phyloP scores from a whole-genome alignment of 192 early-diverging fungal species.

The Geranomyces michiganensis region DNA sequence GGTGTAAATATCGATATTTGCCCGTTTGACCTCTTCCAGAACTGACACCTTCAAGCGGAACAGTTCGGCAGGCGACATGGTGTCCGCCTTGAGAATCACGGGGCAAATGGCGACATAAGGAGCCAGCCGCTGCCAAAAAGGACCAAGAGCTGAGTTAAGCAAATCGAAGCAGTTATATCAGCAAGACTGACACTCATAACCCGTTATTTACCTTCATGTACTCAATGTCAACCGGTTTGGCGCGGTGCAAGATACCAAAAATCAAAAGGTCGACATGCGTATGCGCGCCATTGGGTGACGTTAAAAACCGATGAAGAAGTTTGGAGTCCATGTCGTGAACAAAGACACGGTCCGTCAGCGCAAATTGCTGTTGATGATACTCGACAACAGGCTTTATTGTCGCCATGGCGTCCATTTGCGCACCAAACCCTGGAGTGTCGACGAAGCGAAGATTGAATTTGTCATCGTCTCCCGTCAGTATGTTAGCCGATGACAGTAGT shows the following conservation, averaged over 20 bases:
- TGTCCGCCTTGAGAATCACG: constrained; percentile 69
- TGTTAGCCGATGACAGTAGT: constrained; percentile 23
- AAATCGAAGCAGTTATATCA: no score
- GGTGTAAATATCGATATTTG: constrained; percentile 61
- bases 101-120: constrained; percentile 68
- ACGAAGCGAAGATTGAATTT: constrained; percentile 45
- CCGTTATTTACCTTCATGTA: constrained; percentile 51
- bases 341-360: constrained; percentile 43
- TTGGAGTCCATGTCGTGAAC: constrained; percentile 7
- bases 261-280: constrained; percentile 49
- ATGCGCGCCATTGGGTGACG: constrained; percentile 36
- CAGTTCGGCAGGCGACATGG: constrained; percentile 51
- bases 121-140: constrained; percentile 40
- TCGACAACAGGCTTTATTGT: constrained; percentile 45
- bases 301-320: constrained; percentile 30
- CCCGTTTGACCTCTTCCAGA: constrained; percentile 51
- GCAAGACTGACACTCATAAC: no score
- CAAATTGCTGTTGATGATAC: constrained; percentile 41
- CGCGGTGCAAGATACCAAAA: constrained; percentile 54
- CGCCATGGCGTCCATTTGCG: constrained; percentile 42
- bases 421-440: constrained; percentile 52
- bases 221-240: constrained; percentile 75
- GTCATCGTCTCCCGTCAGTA: constrained; percentile 31
- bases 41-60: constrained; percentile 56
- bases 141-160: no score